Evolutionary conservation across 1,139 yeast species (phyloP).

Genomic region (Geotrichum reessii): DNA sequence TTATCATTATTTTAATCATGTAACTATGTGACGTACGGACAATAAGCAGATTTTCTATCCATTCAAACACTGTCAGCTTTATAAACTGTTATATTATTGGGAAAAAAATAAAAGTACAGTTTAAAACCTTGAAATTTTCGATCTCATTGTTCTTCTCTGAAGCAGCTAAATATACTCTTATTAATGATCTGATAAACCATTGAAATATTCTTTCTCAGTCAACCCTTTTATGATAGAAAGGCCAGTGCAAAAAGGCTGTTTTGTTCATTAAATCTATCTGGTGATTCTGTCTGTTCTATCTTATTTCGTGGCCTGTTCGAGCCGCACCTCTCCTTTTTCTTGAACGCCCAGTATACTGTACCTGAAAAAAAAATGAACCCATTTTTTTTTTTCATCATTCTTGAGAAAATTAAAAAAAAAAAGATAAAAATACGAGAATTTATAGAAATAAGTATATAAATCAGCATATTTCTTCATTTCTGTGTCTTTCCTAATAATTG

Average conservation of each 20-base stretch:
- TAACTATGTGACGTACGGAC: no score
- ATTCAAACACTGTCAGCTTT: no score
- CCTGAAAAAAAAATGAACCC: neutral
- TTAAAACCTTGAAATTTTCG: neutral
- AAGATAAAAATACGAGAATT: neutral
- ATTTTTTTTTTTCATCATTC: slow-evolving; percentile 1
- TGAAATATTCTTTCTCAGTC: neutral
- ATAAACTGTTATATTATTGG: no score
- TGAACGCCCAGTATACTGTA: neutral
- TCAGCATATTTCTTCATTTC: neutral
- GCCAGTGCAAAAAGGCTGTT: neutral
- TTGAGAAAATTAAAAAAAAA: neutral
- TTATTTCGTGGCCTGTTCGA: neutral
- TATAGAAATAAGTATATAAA: neutral
- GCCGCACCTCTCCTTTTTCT: slow-evolving; percentile 1
- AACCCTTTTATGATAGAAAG: neutral
- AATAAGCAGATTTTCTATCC: no score
- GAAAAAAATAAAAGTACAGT: no score
- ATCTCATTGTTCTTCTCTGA: neutral
- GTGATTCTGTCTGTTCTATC: neutral
- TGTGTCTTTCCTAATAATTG: neutral
- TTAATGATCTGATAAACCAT: neutral
- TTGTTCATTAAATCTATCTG: neutral
- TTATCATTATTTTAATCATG: no score
- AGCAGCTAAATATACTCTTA: neutral